Evolutionary conservation across 2,329 filamentous ascomycete species (phyloP).

Genomic region (Claviceps arundinis): DNA sequence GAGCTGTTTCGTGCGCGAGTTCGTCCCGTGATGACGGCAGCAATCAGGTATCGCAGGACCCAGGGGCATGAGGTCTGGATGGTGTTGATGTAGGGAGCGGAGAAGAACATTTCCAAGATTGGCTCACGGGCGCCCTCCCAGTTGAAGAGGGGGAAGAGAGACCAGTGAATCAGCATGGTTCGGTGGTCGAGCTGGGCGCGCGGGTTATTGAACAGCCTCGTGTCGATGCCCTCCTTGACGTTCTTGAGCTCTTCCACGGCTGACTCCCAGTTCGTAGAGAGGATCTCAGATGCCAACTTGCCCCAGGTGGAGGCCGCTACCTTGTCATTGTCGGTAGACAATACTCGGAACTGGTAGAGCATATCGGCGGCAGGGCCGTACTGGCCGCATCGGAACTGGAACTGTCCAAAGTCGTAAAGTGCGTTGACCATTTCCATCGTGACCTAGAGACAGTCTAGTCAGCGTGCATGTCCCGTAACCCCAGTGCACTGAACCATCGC

Average conservation of each 20-base stretch:
- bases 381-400: constrained; percentile 95
- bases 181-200: constrained; percentile 91
- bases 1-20: constrained; percentile 68
- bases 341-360: constrained; percentile 93
- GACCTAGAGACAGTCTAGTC: constrained; percentile 35
- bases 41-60: constrained; percentile 87
- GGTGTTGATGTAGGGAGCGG: constrained; percentile 94
- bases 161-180: constrained; percentile 97
- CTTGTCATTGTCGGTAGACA: constrained; percentile 98
- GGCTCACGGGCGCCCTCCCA: constrained; percentile 80
- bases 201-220: constrained; percentile 89
- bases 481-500: neutral
- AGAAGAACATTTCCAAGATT: constrained; percentile 94
- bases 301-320: constrained; percentile 93
- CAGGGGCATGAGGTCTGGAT: constrained; percentile 97
- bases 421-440: constrained; percentile 92
- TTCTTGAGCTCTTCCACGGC: constrained; percentile 85
- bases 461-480: too few relatives aligned
- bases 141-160: constrained; percentile 98
- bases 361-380: constrained; percentile 83
- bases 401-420: constrained; percentile 90
- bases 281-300: constrained; percentile 91
- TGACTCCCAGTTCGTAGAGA: constrained; percentile 88
- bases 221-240: constrained; percentile 85
- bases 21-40: constrained; percentile 88